Base-by-base conservation (phyloP, 805 yeast species). In the Metschnikowia proteae region DNA sequence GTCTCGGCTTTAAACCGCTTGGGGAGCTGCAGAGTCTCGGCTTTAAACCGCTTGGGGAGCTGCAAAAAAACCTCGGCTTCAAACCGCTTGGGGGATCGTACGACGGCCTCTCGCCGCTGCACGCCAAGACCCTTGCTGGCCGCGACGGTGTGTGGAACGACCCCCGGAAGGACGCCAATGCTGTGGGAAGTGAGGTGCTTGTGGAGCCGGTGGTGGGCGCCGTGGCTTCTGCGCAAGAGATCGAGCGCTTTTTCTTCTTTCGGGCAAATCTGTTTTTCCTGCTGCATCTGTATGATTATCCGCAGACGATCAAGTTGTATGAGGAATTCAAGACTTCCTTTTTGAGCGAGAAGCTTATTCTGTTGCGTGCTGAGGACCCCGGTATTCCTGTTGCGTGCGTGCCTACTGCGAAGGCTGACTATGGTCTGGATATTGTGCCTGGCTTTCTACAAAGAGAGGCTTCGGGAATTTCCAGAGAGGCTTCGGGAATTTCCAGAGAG, bases 261-360 rank as follows among this genome's bases (percentile, higher is more conserved):
- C 69, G 68, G 56, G 78, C 75, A 5, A 76, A 71, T 56, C 56
- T 66, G 39, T 73, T 71, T 49, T 73, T 73, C 61, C 65, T 60
- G 49, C 70, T 68, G 38, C 66, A 69, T 55, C 70, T 64, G 47
- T 68, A 62, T 50, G 74, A 70, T 41, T 73, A 70, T 47, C 78
- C 78, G 3, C 75, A 72, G 51, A 71, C 76, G 11, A 57, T 68
- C 38, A 70, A 71, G 56, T 59, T 69, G 9, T 73, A 71, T 56
- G 76, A 71, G 50, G 75, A 73, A 49, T 72, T 73, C 57, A 73
- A 73, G 55, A 62, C 58, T 41, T 64, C 76, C 22, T 73, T 73
- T 48, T 61, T 64, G 45, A 70, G 70, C 46, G 78, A 73, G 56
- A 52, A 76, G 48, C 67, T 72, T 33, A 64, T 68, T n/a, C 67